phyloP scores from a whole-genome alignment of 108 stramenopile species.

The Nitzschia palea region DNA sequence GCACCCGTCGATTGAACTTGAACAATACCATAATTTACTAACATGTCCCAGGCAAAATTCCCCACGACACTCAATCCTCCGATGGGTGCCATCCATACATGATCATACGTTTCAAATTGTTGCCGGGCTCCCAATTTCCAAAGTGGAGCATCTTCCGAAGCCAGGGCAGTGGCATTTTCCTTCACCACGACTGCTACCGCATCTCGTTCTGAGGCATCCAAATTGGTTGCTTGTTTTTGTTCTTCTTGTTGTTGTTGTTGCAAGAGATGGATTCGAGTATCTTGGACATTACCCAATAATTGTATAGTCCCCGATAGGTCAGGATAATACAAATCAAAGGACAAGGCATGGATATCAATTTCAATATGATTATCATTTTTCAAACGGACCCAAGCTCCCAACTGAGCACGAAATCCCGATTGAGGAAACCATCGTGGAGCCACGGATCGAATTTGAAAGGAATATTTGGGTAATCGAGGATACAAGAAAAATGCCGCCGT shows the following conservation, averaged over 20 bases:
- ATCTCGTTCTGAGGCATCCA: not conserved
- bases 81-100: conserved; percentile 21
- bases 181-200: not conserved
- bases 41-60: conserved; percentile 25
- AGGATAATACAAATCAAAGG: conserved; percentile 44
- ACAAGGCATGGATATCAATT: conserved; percentile 36
- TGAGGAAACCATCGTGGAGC: conserved; percentile 11
- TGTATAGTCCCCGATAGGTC: conserved; percentile 20
- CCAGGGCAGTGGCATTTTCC: not conserved
- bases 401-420: not conserved
- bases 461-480: conserved; percentile 23
- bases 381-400: conserved; percentile 20
- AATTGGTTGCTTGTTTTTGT: not conserved
- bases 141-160: not conserved
- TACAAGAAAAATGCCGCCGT: not conserved
- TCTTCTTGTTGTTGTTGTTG: not conserved
- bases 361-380: conserved; percentile 41
- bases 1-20: conserved; percentile 34
- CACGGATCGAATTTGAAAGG: conserved; percentile 18
- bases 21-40: conserved; percentile 30
- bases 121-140: conserved; percentile 33
- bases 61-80: conserved; percentile 17
- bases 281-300: conserved; percentile 24
- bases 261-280: conserved; percentile 6
- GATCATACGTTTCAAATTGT: conserved; percentile 32